Conservation (phyloP, 768 basidiomycete genomes). For the Tulasnella sp. region DNA sequence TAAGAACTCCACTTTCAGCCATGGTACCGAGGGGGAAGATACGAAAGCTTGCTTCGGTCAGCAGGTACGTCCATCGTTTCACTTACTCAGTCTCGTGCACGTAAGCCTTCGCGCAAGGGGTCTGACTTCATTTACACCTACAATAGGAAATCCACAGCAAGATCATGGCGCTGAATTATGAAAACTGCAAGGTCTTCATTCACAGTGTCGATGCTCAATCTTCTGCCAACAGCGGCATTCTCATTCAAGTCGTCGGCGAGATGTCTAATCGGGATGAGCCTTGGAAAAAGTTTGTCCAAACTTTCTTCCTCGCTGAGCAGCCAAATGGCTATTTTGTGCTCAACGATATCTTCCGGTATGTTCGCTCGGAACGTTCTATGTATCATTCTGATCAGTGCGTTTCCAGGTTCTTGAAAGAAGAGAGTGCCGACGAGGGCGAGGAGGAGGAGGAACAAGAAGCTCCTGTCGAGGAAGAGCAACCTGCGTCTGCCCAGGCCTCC, state of each 20-base stretch:
- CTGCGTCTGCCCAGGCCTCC: constrained; percentile 37
- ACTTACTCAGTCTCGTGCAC: constrained; percentile 15
- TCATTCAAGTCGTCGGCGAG: constrained; percentile 99
- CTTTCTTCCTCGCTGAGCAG: constrained; percentile 99
- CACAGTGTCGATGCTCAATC: constrained; percentile 98
- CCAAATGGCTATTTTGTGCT: constrained; percentile 99
- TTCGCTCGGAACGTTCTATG: neutral
- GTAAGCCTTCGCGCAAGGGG: neutral
- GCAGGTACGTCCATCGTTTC: constrained; percentile 54
- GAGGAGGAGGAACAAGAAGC: constrained; percentile 46
- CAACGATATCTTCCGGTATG: constrained; percentile 91
- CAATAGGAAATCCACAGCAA: constrained; percentile 92
- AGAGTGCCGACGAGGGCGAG: constrained; percentile 76
- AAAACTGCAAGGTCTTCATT: constrained; percentile 98
- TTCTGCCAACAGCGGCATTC: constrained; percentile 90
- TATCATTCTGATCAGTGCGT: neutral
- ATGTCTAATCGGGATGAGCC: constrained; percentile 89
- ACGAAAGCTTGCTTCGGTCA: constrained; percentile 85
- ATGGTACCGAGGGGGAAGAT: constrained; percentile 97
- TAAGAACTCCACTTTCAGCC: constrained; percentile 94
- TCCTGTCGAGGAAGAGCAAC: constrained; percentile 38
- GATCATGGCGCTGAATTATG: constrained; percentile 88
- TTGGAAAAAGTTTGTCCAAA: constrained; percentile 99
- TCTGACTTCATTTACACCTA: neutral
- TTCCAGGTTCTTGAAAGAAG: constrained; percentile 86